phyloP scores from a whole-genome alignment of 1,139 yeast species.

The Magnusiomyces ingens region DNA sequence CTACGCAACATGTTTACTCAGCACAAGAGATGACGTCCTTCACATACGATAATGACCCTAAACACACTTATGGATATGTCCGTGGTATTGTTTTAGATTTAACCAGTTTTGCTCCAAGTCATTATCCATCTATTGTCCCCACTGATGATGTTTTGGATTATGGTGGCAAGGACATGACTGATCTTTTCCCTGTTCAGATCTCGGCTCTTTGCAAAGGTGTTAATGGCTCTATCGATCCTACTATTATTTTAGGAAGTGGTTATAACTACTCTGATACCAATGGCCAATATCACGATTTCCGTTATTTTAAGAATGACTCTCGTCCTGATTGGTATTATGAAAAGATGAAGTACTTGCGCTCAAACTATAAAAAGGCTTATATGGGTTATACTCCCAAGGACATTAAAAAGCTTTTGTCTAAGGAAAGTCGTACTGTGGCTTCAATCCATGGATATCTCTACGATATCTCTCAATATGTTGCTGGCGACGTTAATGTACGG shows the following conservation, averaged over 20 bases:
- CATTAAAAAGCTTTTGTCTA: constrained; percentile 26
- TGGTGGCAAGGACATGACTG: constrained; percentile 29
- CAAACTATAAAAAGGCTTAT: constrained; percentile 30
- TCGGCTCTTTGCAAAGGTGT: constrained; percentile 36
- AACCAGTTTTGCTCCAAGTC: constrained; percentile 34
- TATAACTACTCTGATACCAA: constrained; percentile 26
- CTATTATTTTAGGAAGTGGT: constrained; percentile 29
- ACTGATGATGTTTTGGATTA: constrained; percentile 30
- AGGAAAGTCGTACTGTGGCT: constrained; percentile 27
- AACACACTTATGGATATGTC: constrained; percentile 35
- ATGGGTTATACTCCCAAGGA: constrained; percentile 33
- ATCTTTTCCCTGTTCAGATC: constrained; percentile 38
- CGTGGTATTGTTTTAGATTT: constrained; percentile 38
- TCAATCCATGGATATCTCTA: constrained; percentile 34
- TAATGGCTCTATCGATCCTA: constrained; percentile 29
- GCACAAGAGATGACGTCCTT: constrained; percentile 37
- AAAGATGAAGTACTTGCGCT: constrained; percentile 33
- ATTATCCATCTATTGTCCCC: constrained; percentile 33
- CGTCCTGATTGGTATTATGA: constrained; percentile 34
- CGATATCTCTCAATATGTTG: constrained; percentile 29
- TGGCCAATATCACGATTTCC: constrained; percentile 30
- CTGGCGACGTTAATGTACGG: constrained; percentile 26
- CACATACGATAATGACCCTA: constrained; percentile 31
- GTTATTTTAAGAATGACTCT: constrained; percentile 26
- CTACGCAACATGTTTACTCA: constrained; percentile 33